phyloP scores from a whole-genome alignment of 805 yeast species.

The Saturnispora serradocipensis region DNA sequence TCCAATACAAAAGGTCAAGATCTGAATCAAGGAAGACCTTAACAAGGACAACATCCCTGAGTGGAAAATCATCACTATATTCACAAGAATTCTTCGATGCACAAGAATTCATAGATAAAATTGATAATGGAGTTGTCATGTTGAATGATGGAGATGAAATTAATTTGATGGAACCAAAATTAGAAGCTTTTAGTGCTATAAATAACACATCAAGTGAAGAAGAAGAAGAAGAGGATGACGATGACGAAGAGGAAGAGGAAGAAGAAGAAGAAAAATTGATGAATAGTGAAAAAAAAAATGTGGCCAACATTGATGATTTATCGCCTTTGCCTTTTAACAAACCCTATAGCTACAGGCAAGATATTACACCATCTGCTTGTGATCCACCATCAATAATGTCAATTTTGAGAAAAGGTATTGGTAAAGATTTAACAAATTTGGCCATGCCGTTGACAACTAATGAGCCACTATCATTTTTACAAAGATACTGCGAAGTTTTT shows the following conservation, averaged over 20 bases:
- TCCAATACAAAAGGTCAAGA: constrained; percentile 10
- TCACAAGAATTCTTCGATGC: constrained; percentile 63
- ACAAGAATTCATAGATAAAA: constrained; percentile 44
- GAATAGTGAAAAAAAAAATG: too few species aligned
- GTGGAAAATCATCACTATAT: constrained; percentile 29
- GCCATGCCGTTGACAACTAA: constrained; percentile 93
- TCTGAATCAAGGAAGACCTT: constrained; percentile 20
- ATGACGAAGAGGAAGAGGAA: not conserved
- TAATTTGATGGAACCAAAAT: not conserved
- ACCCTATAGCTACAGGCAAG: constrained; percentile 44
- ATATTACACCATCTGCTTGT: constrained; percentile 47
- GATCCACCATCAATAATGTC: constrained; percentile 78
- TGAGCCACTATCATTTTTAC: constrained; percentile 82
- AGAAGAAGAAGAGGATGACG: not conserved
- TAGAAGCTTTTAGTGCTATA: not conserved
- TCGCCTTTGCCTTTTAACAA: constrained; percentile 56
- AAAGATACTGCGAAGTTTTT: constrained; percentile 66
- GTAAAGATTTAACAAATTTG: constrained; percentile 76
- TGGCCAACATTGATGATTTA: constrained; percentile 28
- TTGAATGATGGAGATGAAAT: constrained; percentile 27
- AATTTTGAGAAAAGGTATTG: constrained; percentile 80
- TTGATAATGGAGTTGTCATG: constrained; percentile 47
- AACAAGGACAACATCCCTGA: constrained; percentile 19
- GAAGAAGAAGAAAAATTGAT: not conserved
- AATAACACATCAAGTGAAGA: constrained; percentile 2